These are phyloP conservation scores for Lippia alba DNA, from an alignment of 305 asterid genomes.

Conservation along the genomic window DNA sequence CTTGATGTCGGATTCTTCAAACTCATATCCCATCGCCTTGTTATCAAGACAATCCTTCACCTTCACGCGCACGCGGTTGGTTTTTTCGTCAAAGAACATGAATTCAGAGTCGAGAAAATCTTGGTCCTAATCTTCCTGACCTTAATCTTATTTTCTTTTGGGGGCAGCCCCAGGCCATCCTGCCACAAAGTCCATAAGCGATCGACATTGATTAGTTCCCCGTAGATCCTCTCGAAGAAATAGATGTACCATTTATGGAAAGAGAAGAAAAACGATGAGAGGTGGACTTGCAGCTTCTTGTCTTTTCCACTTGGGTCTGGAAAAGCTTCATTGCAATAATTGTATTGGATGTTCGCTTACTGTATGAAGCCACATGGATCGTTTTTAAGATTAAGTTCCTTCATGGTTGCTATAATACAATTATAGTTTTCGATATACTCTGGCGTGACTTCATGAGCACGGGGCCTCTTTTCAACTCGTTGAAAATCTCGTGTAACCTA, in stretches of 20 bases:
- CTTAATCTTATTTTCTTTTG: not conserved
- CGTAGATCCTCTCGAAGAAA: constrained; percentile 32
- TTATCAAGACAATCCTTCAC: constrained; percentile 38
- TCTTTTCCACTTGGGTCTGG: not conserved
- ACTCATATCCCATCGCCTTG: constrained; percentile 39
- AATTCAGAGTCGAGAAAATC: not conserved
- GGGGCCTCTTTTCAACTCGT: not conserved
- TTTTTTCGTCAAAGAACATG: constrained; percentile 51
- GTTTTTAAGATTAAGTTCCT: not conserved
- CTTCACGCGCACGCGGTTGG: constrained; percentile 35
- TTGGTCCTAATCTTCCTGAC: not conserved
- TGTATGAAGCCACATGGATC: constrained; percentile 30
- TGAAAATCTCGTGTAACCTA: too few relatives aligned
- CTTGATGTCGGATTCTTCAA: too few relatives aligned
- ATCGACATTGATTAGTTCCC: not conserved
- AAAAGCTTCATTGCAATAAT: constrained; percentile 29
- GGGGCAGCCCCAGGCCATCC: not conserved
- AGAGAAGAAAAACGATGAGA: constrained; percentile 36
- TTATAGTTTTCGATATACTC: too few relatives aligned
- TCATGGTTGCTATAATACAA: constrained; percentile 7
- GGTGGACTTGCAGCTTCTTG: constrained; percentile 15
- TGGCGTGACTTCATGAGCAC: constrained; percentile 1
- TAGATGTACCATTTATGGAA: constrained; percentile 36
- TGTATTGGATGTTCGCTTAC: constrained; percentile 35
- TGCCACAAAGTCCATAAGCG: not conserved